Evolutionary conservation across 305 asterid genomes (phyloP).

Genomic region (Fraxinus floribunda): DNA sequence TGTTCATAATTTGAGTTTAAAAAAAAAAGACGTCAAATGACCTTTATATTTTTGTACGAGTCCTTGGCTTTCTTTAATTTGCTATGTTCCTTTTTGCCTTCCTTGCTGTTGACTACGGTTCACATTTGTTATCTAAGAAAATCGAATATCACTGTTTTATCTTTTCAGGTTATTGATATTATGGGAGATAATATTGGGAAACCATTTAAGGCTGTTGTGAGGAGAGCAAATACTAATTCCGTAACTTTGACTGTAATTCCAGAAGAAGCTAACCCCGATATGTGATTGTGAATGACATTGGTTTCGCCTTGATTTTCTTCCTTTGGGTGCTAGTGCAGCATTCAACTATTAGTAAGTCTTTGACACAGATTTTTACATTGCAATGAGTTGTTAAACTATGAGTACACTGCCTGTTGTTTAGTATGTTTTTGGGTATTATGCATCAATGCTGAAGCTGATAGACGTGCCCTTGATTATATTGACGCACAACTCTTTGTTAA

Average conservation of each 20-base stretch:
- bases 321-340: not conserved
- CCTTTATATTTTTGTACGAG: not conserved
- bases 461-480: not conserved
- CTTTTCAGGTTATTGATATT: slow-evolving; percentile 55
- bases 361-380: not conserved
- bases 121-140: not conserved
- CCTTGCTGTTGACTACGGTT: not conserved
- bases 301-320: not conserved
- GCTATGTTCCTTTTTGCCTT: not conserved
- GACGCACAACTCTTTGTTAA: not conserved
- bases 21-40: not conserved
- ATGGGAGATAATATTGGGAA: slow-evolving; percentile 71
- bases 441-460: not conserved
- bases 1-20: not conserved
- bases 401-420: not conserved
- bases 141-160: not conserved
- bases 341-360: not conserved
- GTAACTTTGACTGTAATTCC: slow-evolving; percentile 68
- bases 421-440: not conserved
- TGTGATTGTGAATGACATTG: slow-evolving; percentile 46
- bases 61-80: not conserved
- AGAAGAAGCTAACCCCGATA: slow-evolving; percentile 75
- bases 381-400: not conserved
- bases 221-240: slow-evolving; percentile 44
- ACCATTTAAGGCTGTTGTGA: slow-evolving; percentile 66